A percentile compares a stretch with the other conserved stretches of the same genome.
Evolutionary conservation across 805 yeast genomes (phyloP).

Genomic region (Pichia cabralensis): DNA sequence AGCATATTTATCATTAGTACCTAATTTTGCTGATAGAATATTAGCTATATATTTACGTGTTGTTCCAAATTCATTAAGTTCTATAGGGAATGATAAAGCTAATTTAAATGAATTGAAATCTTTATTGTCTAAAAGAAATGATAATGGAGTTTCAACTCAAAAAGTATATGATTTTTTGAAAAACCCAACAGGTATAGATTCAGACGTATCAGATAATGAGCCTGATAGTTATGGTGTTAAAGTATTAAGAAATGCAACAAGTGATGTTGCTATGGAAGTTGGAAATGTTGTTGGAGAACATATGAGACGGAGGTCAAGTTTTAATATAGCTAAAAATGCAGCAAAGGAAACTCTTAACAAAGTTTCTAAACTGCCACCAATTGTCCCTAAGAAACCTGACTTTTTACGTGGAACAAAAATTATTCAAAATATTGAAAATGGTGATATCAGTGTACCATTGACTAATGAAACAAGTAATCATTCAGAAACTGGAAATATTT

Average conservation of each 20-base stretch:
- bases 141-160: neutral
- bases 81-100: slow-evolving; percentile 30
- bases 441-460: neutral
- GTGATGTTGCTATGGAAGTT: neutral
- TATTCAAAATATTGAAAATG: neutral
- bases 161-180: slow-evolving; percentile 1
- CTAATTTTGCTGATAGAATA: slow-evolving; percentile 50
- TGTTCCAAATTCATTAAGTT: slow-evolving; percentile 60
- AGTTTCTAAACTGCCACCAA: slow-evolving; percentile 27
- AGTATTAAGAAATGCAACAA: neutral
- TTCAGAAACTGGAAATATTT: too few species aligned
- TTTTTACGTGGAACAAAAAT: slow-evolving; percentile 13
- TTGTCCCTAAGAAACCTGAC: slow-evolving; percentile 40
- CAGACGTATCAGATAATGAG: slow-evolving; percentile 6
- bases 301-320: slow-evolving; percentile 1
- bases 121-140: slow-evolving; percentile 11
- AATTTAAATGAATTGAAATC: slow-evolving; percentile 16
- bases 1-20: slow-evolving; percentile 70
- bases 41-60: slow-evolving; percentile 73
- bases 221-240: neutral
- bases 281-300: neutral
- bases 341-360: too few species aligned
- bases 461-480: too few species aligned
- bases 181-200: slow-evolving; percentile 10
- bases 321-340: slow-evolving; percentile 2